phyloP scores from a whole-genome alignment of 2,329 filamentous ascomycete genomes.

The Alternaria viburni region DNA sequence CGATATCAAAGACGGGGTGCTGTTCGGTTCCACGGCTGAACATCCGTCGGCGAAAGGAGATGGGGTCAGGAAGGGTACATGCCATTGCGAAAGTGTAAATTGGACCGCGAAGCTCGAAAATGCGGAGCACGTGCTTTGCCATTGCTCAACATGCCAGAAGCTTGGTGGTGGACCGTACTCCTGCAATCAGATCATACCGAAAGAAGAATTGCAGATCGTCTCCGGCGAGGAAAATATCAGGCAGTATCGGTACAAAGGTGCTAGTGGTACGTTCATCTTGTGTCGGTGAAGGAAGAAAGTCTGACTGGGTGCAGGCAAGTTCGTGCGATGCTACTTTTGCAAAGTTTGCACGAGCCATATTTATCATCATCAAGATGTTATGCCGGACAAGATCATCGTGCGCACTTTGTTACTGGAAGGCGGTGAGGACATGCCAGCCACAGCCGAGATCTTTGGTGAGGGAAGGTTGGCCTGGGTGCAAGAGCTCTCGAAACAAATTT shows the following conservation, averaged over 20 bases:
- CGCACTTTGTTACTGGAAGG: constrained; percentile 49
- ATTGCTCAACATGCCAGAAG: constrained; percentile 47
- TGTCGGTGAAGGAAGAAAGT: constrained; percentile 35
- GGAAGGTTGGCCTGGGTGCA: constrained; percentile 44
- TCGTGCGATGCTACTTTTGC: constrained; percentile 49
- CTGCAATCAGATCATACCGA: constrained; percentile 46
- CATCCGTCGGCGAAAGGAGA: constrained; percentile 19
- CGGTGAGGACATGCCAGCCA: constrained; percentile 41
- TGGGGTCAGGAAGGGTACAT: constrained; percentile 30
- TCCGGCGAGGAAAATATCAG: constrained; percentile 27
- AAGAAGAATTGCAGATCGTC: constrained; percentile 33
- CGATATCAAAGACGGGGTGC: constrained; percentile 42
- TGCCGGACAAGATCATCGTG: constrained; percentile 50
- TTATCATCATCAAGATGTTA: constrained; percentile 50
- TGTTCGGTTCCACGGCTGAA: constrained; percentile 37
- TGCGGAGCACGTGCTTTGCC: constrained; percentile 44
- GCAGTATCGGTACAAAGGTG: constrained; percentile 35
- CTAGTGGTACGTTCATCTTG: not conserved
- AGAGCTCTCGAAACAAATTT: constrained; percentile 20
- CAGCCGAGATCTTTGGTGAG: constrained; percentile 49
- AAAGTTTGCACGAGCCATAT: constrained; percentile 49
- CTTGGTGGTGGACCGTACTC: constrained; percentile 45
- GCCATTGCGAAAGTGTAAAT: constrained; percentile 39
- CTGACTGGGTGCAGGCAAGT: constrained; percentile 26
- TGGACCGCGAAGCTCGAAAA: constrained; percentile 34